Percentiles rank a stretch among this genome's conserved stretches.
Conservation (phyloP, 1,139 yeast species). For the Pichia sp. region DNA sequence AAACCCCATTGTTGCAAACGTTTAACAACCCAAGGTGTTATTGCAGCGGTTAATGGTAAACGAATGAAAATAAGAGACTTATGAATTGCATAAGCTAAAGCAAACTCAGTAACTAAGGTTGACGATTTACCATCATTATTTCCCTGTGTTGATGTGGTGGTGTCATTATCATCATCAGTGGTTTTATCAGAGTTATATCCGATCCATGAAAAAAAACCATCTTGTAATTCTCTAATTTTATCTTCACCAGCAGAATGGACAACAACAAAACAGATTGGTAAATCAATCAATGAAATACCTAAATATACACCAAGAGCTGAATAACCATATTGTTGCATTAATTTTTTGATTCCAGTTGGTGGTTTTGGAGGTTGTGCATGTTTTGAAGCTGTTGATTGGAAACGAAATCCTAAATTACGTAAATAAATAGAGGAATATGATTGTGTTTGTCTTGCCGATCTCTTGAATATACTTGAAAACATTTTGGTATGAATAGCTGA, state of each 20-base stretch:
- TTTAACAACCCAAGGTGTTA: conserved; percentile 75
- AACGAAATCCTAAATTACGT: conserved; percentile 8
- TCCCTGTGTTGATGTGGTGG: conserved; percentile 12
- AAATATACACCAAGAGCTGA: conserved; percentile 84
- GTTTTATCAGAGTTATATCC: conserved; percentile 39
- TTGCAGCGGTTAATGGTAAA: conserved; percentile 85
- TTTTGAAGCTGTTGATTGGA: conserved; percentile 3
- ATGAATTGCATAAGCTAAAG: conserved; percentile 90
- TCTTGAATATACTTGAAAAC: conserved; percentile 1
- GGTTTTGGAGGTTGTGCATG: conserved; percentile 27
- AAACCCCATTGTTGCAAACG: conserved; percentile 72
- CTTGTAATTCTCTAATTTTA: conserved; percentile 60
- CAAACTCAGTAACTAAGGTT: conserved; percentile 62
- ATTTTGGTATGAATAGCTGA: neutral
- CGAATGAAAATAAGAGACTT: conserved; percentile 77
- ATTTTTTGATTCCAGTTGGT: conserved; percentile 52
- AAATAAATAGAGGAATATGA: conserved; percentile 6
- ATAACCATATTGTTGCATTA: conserved; percentile 84
- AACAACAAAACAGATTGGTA: conserved; percentile 72
- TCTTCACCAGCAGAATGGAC: conserved; percentile 89
- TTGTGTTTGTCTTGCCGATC: conserved; percentile 10
- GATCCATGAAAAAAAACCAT: conserved; percentile 49
- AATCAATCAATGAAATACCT: conserved; percentile 61
- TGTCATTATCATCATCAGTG: conserved; percentile 21
- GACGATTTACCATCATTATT: conserved; percentile 22